These are phyloP conservation scores for Carex scoparia DNA, from an alignment of 176 grass and related monocot genomes.

Conservation along the genomic window DNA sequence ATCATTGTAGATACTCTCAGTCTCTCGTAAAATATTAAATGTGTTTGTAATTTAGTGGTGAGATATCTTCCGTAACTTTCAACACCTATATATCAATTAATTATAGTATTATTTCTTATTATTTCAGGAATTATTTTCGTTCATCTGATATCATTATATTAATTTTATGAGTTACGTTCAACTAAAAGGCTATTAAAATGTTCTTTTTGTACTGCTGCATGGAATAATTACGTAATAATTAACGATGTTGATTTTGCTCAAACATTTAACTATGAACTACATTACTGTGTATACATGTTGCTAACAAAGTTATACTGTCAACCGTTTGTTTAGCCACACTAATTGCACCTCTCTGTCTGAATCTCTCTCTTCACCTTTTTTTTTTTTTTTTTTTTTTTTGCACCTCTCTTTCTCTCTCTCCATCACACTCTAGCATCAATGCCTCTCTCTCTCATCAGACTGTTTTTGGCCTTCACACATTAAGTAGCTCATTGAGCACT, in stretches of 20 bases:
- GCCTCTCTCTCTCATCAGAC: neutral
- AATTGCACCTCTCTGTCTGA: slow-evolving; percentile 16
- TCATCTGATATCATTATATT: no score
- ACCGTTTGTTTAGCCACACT: slow-evolving; percentile 5
- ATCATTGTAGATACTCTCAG: no score
- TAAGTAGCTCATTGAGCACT: neutral
- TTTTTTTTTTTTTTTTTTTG: neutral
- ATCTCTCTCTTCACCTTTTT: neutral
- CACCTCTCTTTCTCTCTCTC: neutral
- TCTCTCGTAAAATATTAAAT: no score
- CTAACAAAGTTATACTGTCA: neutral
- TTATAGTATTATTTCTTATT: no score
- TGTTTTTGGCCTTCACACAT: slow-evolving; percentile 12
- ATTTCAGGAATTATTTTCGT: no score
- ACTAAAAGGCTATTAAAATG: no score
- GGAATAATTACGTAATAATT: no score
- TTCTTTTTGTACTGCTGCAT: no score
- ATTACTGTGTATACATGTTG: neutral
- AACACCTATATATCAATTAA: no score
- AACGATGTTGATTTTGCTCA: neutral
- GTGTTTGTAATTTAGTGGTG: no score
- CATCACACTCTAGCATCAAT: neutral
- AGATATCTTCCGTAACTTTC: no score
- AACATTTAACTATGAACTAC: neutral
- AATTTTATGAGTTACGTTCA: no score